Evolutionary conservation across 768 basidiomycete genomes (phyloP).

Genomic region (Panus rudis): DNA sequence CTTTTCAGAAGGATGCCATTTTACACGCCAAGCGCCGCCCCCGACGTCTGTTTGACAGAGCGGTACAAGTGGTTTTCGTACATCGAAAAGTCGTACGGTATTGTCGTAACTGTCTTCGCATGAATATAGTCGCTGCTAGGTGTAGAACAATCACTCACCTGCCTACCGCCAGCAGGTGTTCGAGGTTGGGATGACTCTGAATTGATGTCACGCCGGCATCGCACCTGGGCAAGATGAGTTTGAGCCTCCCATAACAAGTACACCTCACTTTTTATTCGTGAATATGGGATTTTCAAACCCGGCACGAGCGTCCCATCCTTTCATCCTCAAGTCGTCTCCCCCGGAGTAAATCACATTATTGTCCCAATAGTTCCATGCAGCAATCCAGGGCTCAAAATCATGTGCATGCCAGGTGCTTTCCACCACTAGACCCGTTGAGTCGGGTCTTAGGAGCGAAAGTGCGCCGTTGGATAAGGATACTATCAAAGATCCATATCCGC

Average conservation of each 20-base stretch:
- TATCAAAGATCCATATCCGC: slow-evolving; percentile 51
- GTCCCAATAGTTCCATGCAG: slow-evolving; percentile 87
- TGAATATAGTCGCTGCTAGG: background rate
- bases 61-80: slow-evolving; percentile 54
- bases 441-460: slow-evolving; percentile 54
- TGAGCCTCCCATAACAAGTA: background rate
- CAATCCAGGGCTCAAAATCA: slow-evolving; percentile 91
- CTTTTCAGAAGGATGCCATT: slow-evolving; percentile 81
- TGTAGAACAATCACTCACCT: slow-evolving; percentile 43
- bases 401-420: slow-evolving; percentile 76
- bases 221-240: slow-evolving; percentile 47
- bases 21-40: slow-evolving; percentile 93
- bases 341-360: slow-evolving; percentile 79
- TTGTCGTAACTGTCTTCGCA: slow-evolving; percentile 73
- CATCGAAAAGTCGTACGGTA: slow-evolving; percentile 76
- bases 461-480: slow-evolving; percentile 80
- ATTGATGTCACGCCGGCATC: slow-evolving; percentile 90
- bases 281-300: slow-evolving; percentile 53
- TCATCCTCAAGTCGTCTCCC: slow-evolving; percentile 87
- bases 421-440: slow-evolving; percentile 37
- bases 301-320: slow-evolving; percentile 83
- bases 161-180: slow-evolving; percentile 84
- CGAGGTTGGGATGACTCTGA: slow-evolving; percentile 71
- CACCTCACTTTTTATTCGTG: slow-evolving; percentile 60
- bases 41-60: slow-evolving; percentile 62